Percentiles rank a stretch among this genome's conserved stretches.
Evolutionary conservation across 2,329 filamentous ascomycete genomes (phyloP).

Genomic region (Monascus ruber): DNA sequence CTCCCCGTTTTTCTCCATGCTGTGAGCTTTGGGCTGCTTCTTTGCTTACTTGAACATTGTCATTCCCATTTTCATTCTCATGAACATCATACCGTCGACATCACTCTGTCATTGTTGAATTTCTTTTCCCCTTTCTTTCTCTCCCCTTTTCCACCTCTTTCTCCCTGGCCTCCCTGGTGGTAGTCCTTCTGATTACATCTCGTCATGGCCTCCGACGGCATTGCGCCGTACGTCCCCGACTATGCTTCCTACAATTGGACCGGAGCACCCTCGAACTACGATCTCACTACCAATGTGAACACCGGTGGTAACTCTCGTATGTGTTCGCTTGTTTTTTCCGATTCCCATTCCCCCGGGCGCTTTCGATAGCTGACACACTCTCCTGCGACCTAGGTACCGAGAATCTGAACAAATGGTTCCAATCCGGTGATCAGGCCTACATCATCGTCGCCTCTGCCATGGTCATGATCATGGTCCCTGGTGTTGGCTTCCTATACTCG

Average conservation of each 20-base stretch:
- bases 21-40: slow-evolving; percentile 6
- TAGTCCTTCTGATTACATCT: slow-evolving; percentile 1
- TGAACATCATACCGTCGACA: not conserved
- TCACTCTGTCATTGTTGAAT: not conserved
- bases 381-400: slow-evolving; percentile 48
- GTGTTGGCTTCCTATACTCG: slow-evolving; percentile 94
- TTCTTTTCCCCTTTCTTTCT: not conserved
- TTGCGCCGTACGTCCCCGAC: slow-evolving; percentile 24
- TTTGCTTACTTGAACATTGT: not conserved
- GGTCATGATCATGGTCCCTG: slow-evolving; percentile 93
- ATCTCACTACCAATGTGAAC: slow-evolving; percentile 40
- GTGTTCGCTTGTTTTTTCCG: slow-evolving; percentile 23
- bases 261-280: slow-evolving; percentile 33
- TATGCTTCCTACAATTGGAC: slow-evolving; percentile 41
- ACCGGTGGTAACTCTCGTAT: slow-evolving; percentile 69
- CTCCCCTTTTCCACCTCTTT: slow-evolving; percentile 1
- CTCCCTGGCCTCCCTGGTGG: not conserved
- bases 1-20: too few relatives aligned
- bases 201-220: slow-evolving; percentile 19
- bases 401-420: slow-evolving; percentile 94
- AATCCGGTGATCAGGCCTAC: slow-evolving; percentile 83
- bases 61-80: not conserved
- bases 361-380: slow-evolving; percentile 2
- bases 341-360: not conserved
- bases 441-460: slow-evolving; percentile 84